phyloP scores from a whole-genome alignment of 78 protist genomes.

The Pelomyxa schiedti region DNA sequence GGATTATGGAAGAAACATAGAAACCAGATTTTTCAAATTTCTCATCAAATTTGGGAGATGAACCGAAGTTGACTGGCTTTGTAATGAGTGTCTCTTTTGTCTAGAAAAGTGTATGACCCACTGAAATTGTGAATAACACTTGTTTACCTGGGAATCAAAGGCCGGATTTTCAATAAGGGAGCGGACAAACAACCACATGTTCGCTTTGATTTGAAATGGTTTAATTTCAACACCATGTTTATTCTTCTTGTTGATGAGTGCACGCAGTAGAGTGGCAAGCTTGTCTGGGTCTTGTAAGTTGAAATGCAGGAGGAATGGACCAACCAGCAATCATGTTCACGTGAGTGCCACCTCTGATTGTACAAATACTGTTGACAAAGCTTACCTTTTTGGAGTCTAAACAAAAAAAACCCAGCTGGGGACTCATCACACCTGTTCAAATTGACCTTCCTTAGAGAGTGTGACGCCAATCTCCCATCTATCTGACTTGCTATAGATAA shows the following conservation, averaged over 20 bases:
- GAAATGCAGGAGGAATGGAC: no score
- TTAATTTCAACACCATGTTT: slow-evolving; percentile 40
- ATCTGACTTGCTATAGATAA: slow-evolving; percentile 10
- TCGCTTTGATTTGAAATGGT: slow-evolving; percentile 64
- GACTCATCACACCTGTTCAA: no score
- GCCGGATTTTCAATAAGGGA: slow-evolving; percentile 93
- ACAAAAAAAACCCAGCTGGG: no score
- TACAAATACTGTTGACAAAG: slow-evolving; percentile 93
- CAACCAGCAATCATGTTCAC: slow-evolving; percentile 73
- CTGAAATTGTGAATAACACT: no score
- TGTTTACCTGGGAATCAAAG: slow-evolving; percentile 94
- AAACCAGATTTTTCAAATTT: no score
- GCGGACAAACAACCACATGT: slow-evolving; percentile 82
- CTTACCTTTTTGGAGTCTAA: no score
- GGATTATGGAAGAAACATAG: slow-evolving; percentile 14
- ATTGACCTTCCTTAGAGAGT: slow-evolving; percentile 9
- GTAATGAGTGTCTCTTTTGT: slow-evolving; percentile 85
- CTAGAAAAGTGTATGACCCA: no score
- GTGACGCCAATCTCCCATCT: slow-evolving; percentile 47
- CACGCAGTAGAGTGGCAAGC: neutral
- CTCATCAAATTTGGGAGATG: slow-evolving; percentile 57
- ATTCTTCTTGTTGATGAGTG: slow-evolving; percentile 21
- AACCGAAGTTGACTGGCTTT: slow-evolving; percentile 63
- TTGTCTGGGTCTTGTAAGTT: no score
- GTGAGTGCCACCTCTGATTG: slow-evolving; percentile 95